Base-by-base conservation (phyloP, 2,329 filamentous ascomycete genomes). In the Grosmannia huntii region DNA sequence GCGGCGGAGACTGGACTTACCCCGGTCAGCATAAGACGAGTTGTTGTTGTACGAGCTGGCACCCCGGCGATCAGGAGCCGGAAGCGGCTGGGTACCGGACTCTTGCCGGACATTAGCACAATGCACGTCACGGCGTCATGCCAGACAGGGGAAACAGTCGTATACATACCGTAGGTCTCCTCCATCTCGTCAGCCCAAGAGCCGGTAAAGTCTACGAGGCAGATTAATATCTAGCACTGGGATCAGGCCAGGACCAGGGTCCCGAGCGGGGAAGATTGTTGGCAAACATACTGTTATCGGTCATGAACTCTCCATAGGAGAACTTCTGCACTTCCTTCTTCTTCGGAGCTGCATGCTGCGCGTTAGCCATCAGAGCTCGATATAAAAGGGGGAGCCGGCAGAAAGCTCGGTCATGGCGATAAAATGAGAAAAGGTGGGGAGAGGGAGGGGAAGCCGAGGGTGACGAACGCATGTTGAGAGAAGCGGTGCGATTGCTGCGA, bases 111-210 rank as follows among this genome's bases (percentile, higher is more conserved):
- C 1, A 53, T 53, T 19, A 50, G 46, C 41, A 56, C 38, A 31
- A 51, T 16, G 46, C 52, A 41, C 19, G 41, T 21, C 33, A 27
- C 7, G 21, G 19, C 21, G 6, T 33, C 31, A 33, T 41, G 21
- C 25, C 33, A 41, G 53, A 56, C 23, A 57, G 65, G 69, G 63
- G 51, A 36, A 36, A 7, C 23, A n/a, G 14, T 4, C 7, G 41
- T 7, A 48, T 4, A 76, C 85, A 78, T 80, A 92, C 88, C 77
- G 72, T 84, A 82, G 64, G 88, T 81, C 69, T 96, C 90, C 75
- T 99, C 94, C 77, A 99, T 96, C 72, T 99, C 94, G 76, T 99
- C 95, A 68, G 94, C 94, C 94, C 94, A 99, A 66, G 94, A 97
- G 70, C 92, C 90, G 66, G 76, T 79, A 64, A 76, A 77, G 64